Conservation (phyloP, 805 yeast species). For the Yamadazyma nakazawae region DNA sequence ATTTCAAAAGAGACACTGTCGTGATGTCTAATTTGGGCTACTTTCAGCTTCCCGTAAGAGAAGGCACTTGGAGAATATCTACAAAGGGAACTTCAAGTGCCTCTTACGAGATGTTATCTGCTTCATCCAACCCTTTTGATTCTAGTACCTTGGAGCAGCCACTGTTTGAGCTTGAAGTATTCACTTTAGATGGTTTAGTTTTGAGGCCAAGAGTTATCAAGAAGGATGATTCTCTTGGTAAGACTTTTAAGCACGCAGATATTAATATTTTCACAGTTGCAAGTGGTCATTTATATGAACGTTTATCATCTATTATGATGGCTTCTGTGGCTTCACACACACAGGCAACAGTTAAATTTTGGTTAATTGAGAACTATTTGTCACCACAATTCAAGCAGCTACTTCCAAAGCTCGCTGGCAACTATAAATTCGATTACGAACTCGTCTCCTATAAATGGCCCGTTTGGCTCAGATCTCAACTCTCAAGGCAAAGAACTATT, state of each 20-base stretch:
- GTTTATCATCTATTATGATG: constrained; percentile 74
- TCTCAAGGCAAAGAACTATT: constrained; percentile 72
- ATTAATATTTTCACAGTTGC: constrained; percentile 81
- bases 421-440: constrained; percentile 67
- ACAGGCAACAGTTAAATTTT: constrained; percentile 63
- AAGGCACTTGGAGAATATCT: constrained; percentile 64
- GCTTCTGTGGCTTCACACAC: constrained; percentile 70
- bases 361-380: constrained; percentile 82
- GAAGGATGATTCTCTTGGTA: neutral
- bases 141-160: constrained; percentile 25
- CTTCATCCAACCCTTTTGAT: constrained; percentile 40
- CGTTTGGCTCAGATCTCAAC: constrained; percentile 74
- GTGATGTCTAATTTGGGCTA: constrained; percentile 85
- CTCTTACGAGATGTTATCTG: constrained; percentile 28
- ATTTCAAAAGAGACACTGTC: constrained; percentile 45
- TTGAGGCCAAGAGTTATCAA: constrained; percentile 45
- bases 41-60: constrained; percentile 69
- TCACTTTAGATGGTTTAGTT: constrained; percentile 44
- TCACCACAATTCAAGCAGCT: constrained; percentile 64
- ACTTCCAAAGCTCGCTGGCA: constrained; percentile 55
- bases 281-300: constrained; percentile 76
- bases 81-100: constrained; percentile 16
- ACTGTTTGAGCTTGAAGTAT: constrained; percentile 28
- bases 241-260: neutral
- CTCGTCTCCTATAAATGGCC: constrained; percentile 93